Evolutionary conservation across 2,329 filamentous ascomycete species (phyloP), one percentile per base, ranked within the genome.

Genomic region (Sarocladium oryzae): DNA sequence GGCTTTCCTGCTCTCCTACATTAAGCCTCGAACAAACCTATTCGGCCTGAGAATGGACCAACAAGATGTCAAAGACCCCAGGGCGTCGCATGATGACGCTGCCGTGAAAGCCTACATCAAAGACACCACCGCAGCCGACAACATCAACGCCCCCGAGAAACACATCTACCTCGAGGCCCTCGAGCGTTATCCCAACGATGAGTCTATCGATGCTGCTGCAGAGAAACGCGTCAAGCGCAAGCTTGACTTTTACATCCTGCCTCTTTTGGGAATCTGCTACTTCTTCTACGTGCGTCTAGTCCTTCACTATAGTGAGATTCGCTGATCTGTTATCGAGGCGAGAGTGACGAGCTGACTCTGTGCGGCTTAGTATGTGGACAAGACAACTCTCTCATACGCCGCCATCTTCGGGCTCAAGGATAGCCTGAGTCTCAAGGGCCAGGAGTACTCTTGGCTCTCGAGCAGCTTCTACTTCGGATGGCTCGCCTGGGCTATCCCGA

Each of bases 321-420:
- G 13, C 28, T 30, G 13, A 30, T 30, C 28, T 13, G 13, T 30
- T 30, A n/a, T n/a, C n/a, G n/a, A n/a, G n/a, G n/a, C n/a, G n/a
- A n/a, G n/a, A n/a, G n/a, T n/a, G n/a, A n/a, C n/a, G n/a, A n/a
- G n/a, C n/a, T n/a, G n/a, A n/a, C 9, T 10, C 11, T 33, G 11
- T 18, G 10, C 23, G n/a, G 1, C 28, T 5, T 2, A 4, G 2
- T 16, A 26, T 7, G 16, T 50, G 46, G 16, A 50, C 18, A 7
- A 33, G 1, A 32, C 16, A 2, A 28, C n/a, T 50, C 59, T 60
- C 10, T 79, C 75, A 1, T 85, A 84, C 56, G 82, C 83, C 0
- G 81, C 82, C 18, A 80, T 86, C 48, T 84, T 85, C 53, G 81
- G 81, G 1, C 78, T 86, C 53, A 70, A 72, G 20, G 72, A 82